Evolutionary conservation across 129 eudicot species (phyloP).

Genomic region (Tanacetum coccineum): DNA sequence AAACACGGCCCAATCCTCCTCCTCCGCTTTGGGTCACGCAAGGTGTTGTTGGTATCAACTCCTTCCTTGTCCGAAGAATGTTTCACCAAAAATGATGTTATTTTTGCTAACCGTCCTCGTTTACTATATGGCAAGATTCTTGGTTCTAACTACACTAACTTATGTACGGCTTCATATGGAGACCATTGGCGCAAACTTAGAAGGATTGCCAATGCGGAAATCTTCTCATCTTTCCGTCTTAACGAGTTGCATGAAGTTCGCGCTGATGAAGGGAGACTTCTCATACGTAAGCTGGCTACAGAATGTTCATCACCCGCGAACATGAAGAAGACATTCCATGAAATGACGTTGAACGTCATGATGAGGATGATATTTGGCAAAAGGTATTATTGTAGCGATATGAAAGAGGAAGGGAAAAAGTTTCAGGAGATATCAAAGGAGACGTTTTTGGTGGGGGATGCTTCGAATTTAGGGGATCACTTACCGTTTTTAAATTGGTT

Average conservation of each 20-base stretch:
- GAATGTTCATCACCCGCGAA: slow-evolving; percentile 15
- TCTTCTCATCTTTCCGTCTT: slow-evolving; percentile 32
- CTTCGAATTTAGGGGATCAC: slow-evolving; percentile 42
- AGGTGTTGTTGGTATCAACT: slow-evolving; percentile 18
- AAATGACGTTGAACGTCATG: slow-evolving; percentile 40
- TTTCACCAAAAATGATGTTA: slow-evolving; percentile 20
- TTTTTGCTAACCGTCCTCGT: slow-evolving; percentile 27
- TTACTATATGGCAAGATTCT: slow-evolving; percentile 25
- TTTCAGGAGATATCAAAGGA: slow-evolving; percentile 40
- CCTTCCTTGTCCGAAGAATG: slow-evolving; percentile 19
- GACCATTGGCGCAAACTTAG: slow-evolving; percentile 30
- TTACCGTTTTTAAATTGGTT: slow-evolving; percentile 51
- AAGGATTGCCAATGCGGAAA: slow-evolving; percentile 34
- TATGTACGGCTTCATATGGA: slow-evolving; percentile 19
- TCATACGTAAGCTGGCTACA: slow-evolving; percentile 4
- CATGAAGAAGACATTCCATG: slow-evolving; percentile 29
- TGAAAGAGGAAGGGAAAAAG: slow-evolving; percentile 28
- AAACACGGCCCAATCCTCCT: slow-evolving; percentile 29
- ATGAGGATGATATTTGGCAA: slow-evolving; percentile 60
- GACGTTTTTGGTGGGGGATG: slow-evolving; percentile 23
- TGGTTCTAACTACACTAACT: slow-evolving; percentile 21
- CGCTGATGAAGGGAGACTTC: slow-evolving; percentile 33
- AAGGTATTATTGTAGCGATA: slow-evolving; percentile 31
- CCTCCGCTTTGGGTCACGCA: slow-evolving; percentile 26
- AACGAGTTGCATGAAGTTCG: slow-evolving; percentile 28